phyloP scores from a whole-genome alignment of 148 eudicot species.

The Rhododendron griersonianum region DNA sequence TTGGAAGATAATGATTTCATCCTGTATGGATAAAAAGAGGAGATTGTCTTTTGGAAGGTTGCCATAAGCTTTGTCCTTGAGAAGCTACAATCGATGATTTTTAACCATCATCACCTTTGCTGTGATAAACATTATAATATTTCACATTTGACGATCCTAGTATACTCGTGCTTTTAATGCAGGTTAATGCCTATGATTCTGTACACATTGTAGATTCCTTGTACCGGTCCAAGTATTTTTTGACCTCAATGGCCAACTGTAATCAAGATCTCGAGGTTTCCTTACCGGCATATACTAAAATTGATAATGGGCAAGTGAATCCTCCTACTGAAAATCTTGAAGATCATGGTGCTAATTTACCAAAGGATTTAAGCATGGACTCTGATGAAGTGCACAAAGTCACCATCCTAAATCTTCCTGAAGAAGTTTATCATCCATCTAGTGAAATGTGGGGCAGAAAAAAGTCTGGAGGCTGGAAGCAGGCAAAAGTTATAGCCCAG shows the following conservation, averaged over 20 bases:
- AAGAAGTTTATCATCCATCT: slow-evolving; percentile 37
- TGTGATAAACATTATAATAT: background rate
- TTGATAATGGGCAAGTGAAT: slow-evolving; percentile 16
- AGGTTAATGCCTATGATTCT: slow-evolving; percentile 80
- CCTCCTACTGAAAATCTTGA: slow-evolving; percentile 23
- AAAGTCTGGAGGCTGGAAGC: slow-evolving; percentile 24
- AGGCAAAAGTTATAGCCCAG: slow-evolving; percentile 20
- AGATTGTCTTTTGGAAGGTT: background rate
- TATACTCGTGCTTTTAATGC: slow-evolving; percentile 17
- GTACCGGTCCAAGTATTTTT: slow-evolving; percentile 80
- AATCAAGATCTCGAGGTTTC: slow-evolving; percentile 32
- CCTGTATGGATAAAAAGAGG: background rate
- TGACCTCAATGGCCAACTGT: slow-evolving; percentile 48
- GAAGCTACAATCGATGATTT: background rate
- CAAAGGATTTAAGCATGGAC: slow-evolving; percentile 18
- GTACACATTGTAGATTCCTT: slow-evolving; percentile 65
- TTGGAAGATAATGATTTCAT: background rate
- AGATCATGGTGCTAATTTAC: slow-evolving; percentile 8
- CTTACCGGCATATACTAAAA: slow-evolving; percentile 17
- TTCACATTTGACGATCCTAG: background rate
- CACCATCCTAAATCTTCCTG: slow-evolving; percentile 66
- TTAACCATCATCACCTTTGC: background rate
- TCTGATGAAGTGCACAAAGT: slow-evolving; percentile 51
- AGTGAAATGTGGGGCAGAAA: slow-evolving; percentile 23
- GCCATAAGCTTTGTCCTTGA: background rate